Evolutionary conservation across 2,329 filamentous ascomycete species (phyloP).

Genomic region (Westerdykella aurantiaca): DNA sequence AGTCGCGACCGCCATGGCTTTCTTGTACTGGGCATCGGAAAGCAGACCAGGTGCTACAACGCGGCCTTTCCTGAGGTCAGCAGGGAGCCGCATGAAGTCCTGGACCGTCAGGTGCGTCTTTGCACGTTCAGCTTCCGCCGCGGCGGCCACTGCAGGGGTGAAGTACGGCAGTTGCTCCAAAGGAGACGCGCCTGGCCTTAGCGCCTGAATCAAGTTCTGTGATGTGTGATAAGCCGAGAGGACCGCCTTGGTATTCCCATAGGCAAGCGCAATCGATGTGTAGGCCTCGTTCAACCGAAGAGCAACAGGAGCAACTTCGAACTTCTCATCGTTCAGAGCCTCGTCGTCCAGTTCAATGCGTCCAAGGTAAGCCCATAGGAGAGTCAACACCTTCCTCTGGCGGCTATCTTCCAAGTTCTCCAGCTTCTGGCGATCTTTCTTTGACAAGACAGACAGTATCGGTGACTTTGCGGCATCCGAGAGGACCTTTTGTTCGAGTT

Average conservation of each 20-base stretch:
- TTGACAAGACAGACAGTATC: slow-evolving; percentile 55
- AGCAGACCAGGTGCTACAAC: slow-evolving; percentile 67
- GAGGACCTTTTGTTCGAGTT: slow-evolving; percentile 76
- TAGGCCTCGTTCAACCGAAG: slow-evolving; percentile 81
- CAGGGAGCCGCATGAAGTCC: slow-evolving; percentile 79
- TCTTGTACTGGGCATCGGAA: slow-evolving; percentile 68
- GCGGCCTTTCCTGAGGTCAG: slow-evolving; percentile 64
- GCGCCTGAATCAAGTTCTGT: slow-evolving; percentile 84
- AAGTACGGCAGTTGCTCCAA: slow-evolving; percentile 89
- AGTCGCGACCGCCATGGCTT: slow-evolving; percentile 68
- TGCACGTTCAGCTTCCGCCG: slow-evolving; percentile 64
- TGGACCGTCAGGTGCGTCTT: slow-evolving; percentile 66
- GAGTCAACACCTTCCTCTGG: slow-evolving; percentile 77
- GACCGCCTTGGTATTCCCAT: slow-evolving; percentile 75
- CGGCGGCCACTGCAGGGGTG: slow-evolving; percentile 56
- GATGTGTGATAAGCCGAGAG: slow-evolving; percentile 74
- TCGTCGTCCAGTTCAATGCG: slow-evolving; percentile 78
- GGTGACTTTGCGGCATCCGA: slow-evolving; percentile 51
- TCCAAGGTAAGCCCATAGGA: slow-evolving; percentile 93
- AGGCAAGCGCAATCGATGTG: slow-evolving; percentile 79
- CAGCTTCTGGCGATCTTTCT: slow-evolving; percentile 70
- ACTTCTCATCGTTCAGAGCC: slow-evolving; percentile 76
- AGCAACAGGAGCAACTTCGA: slow-evolving; percentile 80
- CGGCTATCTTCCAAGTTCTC: slow-evolving; percentile 73
- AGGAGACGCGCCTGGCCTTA: slow-evolving; percentile 76